These are phyloP conservation scores for Pseudopyricularia javanii DNA, from an alignment of 2,329 filamentous ascomycete genomes.

Conservation along the genomic window DNA sequence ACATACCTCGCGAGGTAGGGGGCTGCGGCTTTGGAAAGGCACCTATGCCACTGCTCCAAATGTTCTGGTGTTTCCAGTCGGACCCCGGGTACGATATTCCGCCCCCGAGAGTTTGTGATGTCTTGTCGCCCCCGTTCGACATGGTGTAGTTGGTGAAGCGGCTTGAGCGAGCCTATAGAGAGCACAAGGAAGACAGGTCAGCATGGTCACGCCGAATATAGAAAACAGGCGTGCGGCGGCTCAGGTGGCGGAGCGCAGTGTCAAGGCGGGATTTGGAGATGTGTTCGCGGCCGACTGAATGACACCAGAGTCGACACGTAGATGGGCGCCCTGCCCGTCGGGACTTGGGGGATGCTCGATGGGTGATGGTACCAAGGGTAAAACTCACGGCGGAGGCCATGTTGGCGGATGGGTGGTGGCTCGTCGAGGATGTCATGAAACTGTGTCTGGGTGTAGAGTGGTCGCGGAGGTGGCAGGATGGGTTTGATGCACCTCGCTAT, in stretches of 20 bases:
- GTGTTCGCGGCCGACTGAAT: background rate
- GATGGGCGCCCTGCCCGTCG: background rate
- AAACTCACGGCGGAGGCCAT: slow-evolving; percentile 26
- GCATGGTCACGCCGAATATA: background rate
- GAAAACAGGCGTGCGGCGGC: background rate
- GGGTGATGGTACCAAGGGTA: slow-evolving; percentile 8
- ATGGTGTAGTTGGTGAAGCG: slow-evolving; percentile 24
- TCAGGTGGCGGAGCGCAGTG: background rate
- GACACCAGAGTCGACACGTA: background rate
- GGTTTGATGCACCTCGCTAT: slow-evolving; percentile 2
- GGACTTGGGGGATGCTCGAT: slow-evolving; percentile 3
- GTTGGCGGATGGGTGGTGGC: slow-evolving; percentile 16
- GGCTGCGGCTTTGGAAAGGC: slow-evolving; percentile 30
- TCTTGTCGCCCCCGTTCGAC: slow-evolving; percentile 18
- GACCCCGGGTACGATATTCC: slow-evolving; percentile 23
- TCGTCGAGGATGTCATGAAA: slow-evolving; percentile 17
- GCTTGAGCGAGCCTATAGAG: slow-evolving; percentile 21
- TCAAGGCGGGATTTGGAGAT: background rate
- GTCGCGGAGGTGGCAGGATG: slow-evolving; percentile 5
- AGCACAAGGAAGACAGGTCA: background rate
- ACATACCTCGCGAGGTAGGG: slow-evolving; percentile 34
- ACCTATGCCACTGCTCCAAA: slow-evolving; percentile 38
- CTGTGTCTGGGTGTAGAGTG: background rate
- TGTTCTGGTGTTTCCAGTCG: slow-evolving; percentile 25
- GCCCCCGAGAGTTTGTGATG: slow-evolving; percentile 20